Percentiles rank a stretch among this genome's conserved stretches.
Evolutionary conservation across 768 basidiomycete genomes (phyloP).

Genomic region (Symmetrospora coprosmae): DNA sequence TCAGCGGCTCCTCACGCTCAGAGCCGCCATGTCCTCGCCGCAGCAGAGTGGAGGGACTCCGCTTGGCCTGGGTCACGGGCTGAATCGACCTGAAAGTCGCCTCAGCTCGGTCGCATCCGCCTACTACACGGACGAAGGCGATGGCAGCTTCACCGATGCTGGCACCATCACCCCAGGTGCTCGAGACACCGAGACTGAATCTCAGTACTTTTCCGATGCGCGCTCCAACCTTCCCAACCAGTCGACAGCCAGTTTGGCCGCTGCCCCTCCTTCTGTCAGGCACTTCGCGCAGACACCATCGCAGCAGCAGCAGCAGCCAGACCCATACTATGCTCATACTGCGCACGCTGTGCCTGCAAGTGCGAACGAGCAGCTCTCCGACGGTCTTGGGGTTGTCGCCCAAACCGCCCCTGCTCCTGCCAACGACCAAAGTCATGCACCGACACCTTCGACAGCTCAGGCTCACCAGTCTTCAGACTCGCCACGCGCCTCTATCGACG

Average conservation of each 20-base stretch:
- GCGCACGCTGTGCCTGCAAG: neutral
- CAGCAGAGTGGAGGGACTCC: no score
- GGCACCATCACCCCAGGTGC: no score
- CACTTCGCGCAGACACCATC: neutral
- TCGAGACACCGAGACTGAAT: constrained; percentile 14
- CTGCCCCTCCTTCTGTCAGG: neutral
- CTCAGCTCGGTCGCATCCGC: no score
- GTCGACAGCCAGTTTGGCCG: neutral
- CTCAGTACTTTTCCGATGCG: neutral
- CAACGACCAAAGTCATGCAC: neutral
- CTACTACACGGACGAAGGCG: no score
- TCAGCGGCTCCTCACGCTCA: no score
- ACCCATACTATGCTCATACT: neutral
- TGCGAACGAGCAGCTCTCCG: no score
- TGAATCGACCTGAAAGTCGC: no score
- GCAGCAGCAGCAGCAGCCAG: neutral
- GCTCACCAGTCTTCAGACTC: neutral
- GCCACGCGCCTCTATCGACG: neutral
- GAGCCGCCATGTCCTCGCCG: no score
- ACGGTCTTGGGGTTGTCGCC: no score
- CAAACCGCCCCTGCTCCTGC: no score
- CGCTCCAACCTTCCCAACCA: neutral
- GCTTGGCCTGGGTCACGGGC: no score
- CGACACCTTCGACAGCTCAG: neutral
- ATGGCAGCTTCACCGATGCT: no score